Percentiles rank a stretch among this genome's conserved stretches.
Conservation (phyloP, 2,329 filamentous ascomycete genomes). For the Dothistroma pini region DNA sequence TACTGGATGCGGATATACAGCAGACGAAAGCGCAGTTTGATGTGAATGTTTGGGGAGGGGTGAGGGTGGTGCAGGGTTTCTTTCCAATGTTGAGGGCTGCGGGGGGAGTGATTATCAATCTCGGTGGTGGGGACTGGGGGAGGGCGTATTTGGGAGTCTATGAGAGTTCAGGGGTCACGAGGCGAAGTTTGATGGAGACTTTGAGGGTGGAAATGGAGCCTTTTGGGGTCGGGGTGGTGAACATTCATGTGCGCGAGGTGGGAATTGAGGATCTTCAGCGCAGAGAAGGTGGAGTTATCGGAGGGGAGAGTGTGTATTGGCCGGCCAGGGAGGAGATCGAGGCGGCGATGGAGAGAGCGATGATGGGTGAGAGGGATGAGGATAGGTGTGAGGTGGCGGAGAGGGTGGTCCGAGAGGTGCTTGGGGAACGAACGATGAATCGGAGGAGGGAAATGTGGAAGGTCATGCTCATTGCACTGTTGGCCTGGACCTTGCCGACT, state of each 20-base stretch:
- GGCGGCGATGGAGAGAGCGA: constrained; percentile 6
- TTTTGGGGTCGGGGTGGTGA: constrained; percentile 31
- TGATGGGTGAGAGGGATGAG: constrained; percentile 6
- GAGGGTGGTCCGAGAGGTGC: constrained; percentile 14
- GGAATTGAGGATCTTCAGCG: constrained; percentile 12
- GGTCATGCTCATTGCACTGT: constrained; percentile 8
- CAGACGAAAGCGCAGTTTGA: constrained; percentile 49
- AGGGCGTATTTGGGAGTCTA: constrained; percentile 32
- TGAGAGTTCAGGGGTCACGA: constrained; percentile 31
- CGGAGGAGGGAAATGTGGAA: constrained; percentile 14
- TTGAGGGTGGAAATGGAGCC: constrained; percentile 31
- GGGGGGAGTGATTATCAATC: constrained; percentile 31
- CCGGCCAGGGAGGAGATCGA: constrained; percentile 44
- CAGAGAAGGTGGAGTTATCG: constrained; percentile 40
- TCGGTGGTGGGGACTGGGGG: constrained; percentile 30
- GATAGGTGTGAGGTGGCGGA: constrained; percentile 16
- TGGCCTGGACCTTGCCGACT: constrained; percentile 17
- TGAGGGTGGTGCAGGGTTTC: constrained; percentile 40
- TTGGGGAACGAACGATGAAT: constrained; percentile 7
- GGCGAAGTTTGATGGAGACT: constrained; percentile 21
- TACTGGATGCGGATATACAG: constrained; percentile 30
- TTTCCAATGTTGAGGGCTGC: constrained; percentile 45
- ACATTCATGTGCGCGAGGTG: constrained; percentile 11
- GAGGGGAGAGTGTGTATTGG: constrained; percentile 46
- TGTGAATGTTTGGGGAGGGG: constrained; percentile 49